Base-by-base conservation (phyloP, 2,329 filamentous ascomycete species). In the Penicillium brevicompactum region DNA sequence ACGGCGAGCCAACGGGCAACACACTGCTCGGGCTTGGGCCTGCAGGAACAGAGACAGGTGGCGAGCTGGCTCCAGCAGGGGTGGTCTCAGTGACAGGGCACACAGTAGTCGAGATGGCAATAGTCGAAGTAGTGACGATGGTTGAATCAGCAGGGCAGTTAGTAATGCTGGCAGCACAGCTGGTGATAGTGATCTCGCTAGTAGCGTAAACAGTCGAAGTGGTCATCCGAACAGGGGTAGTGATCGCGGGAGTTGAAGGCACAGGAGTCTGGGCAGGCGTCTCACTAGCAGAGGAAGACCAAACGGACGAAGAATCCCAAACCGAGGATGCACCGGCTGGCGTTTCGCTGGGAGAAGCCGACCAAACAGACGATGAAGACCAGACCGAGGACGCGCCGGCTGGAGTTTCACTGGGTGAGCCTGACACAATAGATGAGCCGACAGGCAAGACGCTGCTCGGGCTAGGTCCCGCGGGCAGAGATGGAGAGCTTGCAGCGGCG, bases 121-220 rank as follows among this genome's bases (percentile, higher is more conserved):
- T 45, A 6, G 81, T 84, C 54, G 82, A 77, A 2, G 82, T 84
- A 51, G 82, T 74, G 30, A 84, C 68, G 0, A 74, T 77, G 44
- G 79, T 76, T 13, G 77, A 79, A 50, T 74, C 44, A 48, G 75
- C 78, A 22, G 82, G 82, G 76, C 82, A 86, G 74, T 82, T 73
- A 34, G 70, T 68, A 38, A 76, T 67, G 1, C 64, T 68, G 5
- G 74, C 64, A 14, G 71, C 70, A 53, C 72, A 76, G 63, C 70
- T 72, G 8, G 74, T 77, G 58, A 76, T 68, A 34, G 74, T 74
- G 21, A 72, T 53, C 46, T 67, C 57, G 16, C 66, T 66, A 14
- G 74, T 76, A 14, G 69, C 69, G 53, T 69, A 75, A 16, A 74
- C 65, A 16, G 74, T 72, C 0, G 73, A 74, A 18, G 66, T 70